Evolutionary conservation across 768 basidiomycete species (phyloP).

Genomic region (Kwoniella mangroviensis): DNA sequence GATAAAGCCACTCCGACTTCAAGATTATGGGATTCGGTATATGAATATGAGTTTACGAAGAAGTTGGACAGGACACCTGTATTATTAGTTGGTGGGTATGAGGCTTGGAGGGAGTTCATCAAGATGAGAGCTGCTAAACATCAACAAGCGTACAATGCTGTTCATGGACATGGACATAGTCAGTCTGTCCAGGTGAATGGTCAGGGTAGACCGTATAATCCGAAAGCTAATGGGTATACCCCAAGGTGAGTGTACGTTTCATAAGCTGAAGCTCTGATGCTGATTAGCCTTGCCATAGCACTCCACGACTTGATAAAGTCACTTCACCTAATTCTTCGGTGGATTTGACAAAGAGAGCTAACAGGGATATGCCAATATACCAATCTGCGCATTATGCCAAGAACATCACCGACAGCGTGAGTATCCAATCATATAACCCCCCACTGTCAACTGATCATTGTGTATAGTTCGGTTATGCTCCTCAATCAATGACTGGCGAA

Average conservation of each 20-base stretch:
- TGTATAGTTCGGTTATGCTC: conserved; percentile 39
- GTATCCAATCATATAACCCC: conserved; percentile 11
- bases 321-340: conserved; percentile 17
- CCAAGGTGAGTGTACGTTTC: neutral
- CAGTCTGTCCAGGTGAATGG: conserved; percentile 19
- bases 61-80: conserved; percentile 74
- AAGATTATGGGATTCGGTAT: conserved; percentile 70
- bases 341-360: conserved; percentile 26
- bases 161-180: conserved; percentile 23
- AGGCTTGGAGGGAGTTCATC: conserved; percentile 72
- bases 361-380: conserved; percentile 52
- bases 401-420: conserved; percentile 51
- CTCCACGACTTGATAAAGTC: conserved; percentile 21
- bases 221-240: conserved; percentile 17
- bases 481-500: conserved; percentile 55
- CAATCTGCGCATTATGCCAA: conserved; percentile 52
- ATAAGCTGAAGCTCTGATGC: too few relatives aligned
- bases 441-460: too few relatives aligned
- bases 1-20: conserved; percentile 65
- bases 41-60: conserved; percentile 69
- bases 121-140: conserved; percentile 57
- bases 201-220: conserved; percentile 15
- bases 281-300: neutral
- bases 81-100: conserved; percentile 80
- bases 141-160: conserved; percentile 34